Conservation (phyloP, 495 filamentous ascomycete genomes). For the Pseudoneurospora amorphoporcata region DNA sequence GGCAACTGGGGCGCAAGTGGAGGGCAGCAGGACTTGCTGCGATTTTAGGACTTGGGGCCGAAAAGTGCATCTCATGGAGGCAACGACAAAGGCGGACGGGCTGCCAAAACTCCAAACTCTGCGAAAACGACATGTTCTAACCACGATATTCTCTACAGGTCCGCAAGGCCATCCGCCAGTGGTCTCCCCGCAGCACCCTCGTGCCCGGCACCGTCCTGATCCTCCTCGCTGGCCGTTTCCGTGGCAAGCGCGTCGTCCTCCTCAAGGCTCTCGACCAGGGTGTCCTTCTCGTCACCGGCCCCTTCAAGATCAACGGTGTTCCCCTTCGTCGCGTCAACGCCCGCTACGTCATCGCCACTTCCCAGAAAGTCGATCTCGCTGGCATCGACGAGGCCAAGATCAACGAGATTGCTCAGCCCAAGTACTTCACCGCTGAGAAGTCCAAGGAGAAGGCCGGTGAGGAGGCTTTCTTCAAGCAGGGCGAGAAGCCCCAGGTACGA, state of each 20-base stretch:
- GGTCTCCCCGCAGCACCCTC: conserved; percentile 76
- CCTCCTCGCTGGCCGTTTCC: conserved; percentile 98
- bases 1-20: conserved; percentile 2
- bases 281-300: conserved; percentile 96
- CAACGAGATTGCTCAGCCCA: conserved; percentile 70
- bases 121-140: conserved; percentile 14
- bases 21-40: neutral
- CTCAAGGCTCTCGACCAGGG: conserved; percentile 94
- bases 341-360: conserved; percentile 98
- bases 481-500: conserved; percentile 90
- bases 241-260: conserved; percentile 98
- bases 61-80: neutral
- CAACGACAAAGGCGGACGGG: neutral
- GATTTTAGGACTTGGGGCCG: neutral
- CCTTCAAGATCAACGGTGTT: conserved; percentile 99
- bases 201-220: conserved; percentile 91
- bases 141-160: conserved; percentile 44
- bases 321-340: conserved; percentile 96
- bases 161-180: conserved; percentile 84
- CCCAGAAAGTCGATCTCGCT: conserved; percentile 72
- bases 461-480: conserved; percentile 98
- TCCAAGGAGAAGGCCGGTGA: conserved; percentile 77
- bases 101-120: neutral
- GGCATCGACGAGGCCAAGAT: conserved; percentile 74
- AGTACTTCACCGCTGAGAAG: conserved; percentile 96